These are phyloP conservation scores for Furcasterigmium furcatum DNA, from an alignment of 2,329 filamentous ascomycete genomes.

Conservation along the genomic window DNA sequence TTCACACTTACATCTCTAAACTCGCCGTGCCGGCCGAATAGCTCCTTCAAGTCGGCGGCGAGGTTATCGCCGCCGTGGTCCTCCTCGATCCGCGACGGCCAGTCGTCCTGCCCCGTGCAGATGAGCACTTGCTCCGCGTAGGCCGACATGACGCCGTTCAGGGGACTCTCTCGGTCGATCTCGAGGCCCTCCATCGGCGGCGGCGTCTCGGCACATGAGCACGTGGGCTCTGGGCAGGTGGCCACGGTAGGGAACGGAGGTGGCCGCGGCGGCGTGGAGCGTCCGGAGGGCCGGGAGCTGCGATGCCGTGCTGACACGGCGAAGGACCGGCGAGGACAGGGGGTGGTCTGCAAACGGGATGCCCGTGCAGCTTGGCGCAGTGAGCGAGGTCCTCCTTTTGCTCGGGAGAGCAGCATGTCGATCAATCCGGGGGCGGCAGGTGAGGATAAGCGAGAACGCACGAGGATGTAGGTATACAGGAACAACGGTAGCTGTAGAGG, in stretches of 20 bases:
- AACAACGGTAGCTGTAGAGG: no score
- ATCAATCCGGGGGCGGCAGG: background rate
- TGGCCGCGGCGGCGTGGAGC: conserved; percentile 5
- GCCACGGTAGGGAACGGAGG: conserved; percentile 40
- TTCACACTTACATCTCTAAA: conserved; percentile 67
- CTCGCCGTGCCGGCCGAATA: conserved; percentile 62
- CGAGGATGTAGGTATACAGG: no score
- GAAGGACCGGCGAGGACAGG: background rate
- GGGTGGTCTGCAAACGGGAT: background rate
- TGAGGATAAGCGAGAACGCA: background rate
- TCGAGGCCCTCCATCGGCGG: conserved; percentile 62
- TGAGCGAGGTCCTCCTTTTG: background rate
- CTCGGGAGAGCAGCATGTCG: no score
- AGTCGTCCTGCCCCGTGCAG: conserved; percentile 77
- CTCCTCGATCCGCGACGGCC: conserved; percentile 81
- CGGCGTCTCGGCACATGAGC: conserved; percentile 67
- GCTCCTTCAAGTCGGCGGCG: conserved; percentile 67
- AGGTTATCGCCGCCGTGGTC: conserved; percentile 66
- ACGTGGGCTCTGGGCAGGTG: conserved; percentile 73
- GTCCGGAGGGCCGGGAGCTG: conserved; percentile 1
- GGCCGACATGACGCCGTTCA: conserved; percentile 73
- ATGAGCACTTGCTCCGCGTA: conserved; percentile 83
- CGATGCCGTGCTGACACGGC: background rate
- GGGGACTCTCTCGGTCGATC: conserved; percentile 67
- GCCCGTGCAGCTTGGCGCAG: background rate